These are phyloP conservation scores for Chionographis japonica DNA, from an alignment of 106 monocot genomes.

Conservation along the genomic window DNA sequence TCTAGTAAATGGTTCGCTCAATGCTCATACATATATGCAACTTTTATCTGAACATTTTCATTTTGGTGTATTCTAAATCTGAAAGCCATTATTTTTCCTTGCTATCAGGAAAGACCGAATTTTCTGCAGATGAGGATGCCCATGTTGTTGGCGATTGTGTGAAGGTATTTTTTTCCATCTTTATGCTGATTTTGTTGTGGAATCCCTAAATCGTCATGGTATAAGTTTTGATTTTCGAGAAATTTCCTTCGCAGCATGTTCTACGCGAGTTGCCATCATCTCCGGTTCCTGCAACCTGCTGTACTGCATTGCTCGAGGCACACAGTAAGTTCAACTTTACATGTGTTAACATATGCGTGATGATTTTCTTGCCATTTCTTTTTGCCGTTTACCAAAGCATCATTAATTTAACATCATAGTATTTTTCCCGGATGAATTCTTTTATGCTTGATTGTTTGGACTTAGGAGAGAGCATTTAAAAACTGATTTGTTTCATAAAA, in stretches of 20 bases:
- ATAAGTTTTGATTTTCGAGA: neutral
- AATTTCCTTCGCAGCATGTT: slow-evolving; percentile 64
- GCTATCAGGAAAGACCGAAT: slow-evolving; percentile 78
- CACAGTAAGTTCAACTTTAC: slow-evolving; percentile 46
- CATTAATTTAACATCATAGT: no score
- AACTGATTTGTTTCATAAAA: no score
- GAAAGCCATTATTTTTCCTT: slow-evolving; percentile 6
- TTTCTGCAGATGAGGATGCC: slow-evolving; percentile 85
- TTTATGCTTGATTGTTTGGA: no score
- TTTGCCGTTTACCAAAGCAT: no score
- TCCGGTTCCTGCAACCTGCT: slow-evolving; percentile 97
- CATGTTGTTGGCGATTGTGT: slow-evolving; percentile 99
- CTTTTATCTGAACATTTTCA: neutral
- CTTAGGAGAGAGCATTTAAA: no score
- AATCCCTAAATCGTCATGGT: neutral
- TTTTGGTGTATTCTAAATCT: slow-evolving; percentile 7
- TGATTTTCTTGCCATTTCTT: no score
- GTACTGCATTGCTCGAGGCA: slow-evolving; percentile 92
- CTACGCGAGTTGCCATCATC: slow-evolving; percentile 96
- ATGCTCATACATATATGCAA: neutral
- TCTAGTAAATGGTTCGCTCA: neutral
- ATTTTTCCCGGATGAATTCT: no score
- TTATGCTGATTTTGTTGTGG: neutral
- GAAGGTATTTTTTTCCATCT: slow-evolving; percentile 40
- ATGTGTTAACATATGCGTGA: neutral